Percentiles rank a stretch among this genome's conserved stretches.
Evolutionary conservation across 1,284 basidiomycete species (phyloP).

Genomic region (Tetrapyrgos nigripes): DNA sequence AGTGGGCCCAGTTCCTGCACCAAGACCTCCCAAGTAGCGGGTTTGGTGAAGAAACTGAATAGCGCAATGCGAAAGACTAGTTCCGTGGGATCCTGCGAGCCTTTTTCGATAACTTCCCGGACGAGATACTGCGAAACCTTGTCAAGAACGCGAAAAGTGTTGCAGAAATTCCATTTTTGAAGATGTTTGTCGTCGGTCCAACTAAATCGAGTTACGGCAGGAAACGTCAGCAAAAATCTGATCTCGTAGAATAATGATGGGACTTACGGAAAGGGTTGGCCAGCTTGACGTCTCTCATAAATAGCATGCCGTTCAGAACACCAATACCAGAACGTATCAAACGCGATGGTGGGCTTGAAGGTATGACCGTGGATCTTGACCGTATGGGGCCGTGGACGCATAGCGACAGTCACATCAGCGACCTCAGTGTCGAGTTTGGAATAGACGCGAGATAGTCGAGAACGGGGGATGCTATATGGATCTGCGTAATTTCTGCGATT

Average conservation of each 20-base stretch:
- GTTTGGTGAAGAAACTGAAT: conserved; percentile 65
- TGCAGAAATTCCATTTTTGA: conserved; percentile 59
- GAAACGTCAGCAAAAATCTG: background rate
- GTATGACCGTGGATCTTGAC: conserved; percentile 10
- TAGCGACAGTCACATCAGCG: background rate
- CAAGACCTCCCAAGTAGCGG: conserved; percentile 67
- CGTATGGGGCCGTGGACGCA: background rate
- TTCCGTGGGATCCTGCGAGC: conserved; percentile 57
- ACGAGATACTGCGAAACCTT: conserved; percentile 65
- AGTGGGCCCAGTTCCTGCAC: conserved; percentile 52
- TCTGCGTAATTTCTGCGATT: background rate
- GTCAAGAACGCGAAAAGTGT: conserved; percentile 67
- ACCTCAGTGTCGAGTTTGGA: background rate
- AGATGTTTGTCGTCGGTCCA: conserved; percentile 66
- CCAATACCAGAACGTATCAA: conserved; percentile 65
- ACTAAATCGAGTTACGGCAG: conserved; percentile 36
- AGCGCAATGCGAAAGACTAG: conserved; percentile 65
- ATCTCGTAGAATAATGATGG: background rate
- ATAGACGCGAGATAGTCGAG: background rate
- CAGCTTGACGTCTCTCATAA: conserved; percentile 56
- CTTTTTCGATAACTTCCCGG: conserved; percentile 64
- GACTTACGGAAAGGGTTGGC: conserved; percentile 51
- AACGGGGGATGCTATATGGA: background rate
- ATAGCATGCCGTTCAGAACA: conserved; percentile 62
- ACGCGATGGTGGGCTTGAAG: conserved; percentile 54